Evolutionary conservation across 495 filamentous ascomycete species (phyloP).

Genomic region (Oidiodendron maius): DNA sequence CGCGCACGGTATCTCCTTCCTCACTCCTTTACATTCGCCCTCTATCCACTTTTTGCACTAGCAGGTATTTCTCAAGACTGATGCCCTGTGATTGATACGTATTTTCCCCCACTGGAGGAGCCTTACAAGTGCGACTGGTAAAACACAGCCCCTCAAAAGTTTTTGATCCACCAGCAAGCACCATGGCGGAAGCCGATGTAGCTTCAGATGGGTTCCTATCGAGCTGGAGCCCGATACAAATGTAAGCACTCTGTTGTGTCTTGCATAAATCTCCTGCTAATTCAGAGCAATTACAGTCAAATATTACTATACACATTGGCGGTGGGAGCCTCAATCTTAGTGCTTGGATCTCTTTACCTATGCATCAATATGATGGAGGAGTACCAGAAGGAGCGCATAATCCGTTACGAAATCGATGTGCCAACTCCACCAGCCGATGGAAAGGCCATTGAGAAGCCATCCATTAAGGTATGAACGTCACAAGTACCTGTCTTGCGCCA

Average conservation of each 20-base stretch:
- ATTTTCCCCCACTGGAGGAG: no score
- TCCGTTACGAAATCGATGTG: conserved; percentile 13
- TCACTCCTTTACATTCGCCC: no score
- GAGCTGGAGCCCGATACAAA: background rate
- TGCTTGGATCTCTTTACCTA: background rate
- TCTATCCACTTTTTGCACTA: no score
- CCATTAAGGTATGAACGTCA: conserved; percentile 15
- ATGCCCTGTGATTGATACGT: no score
- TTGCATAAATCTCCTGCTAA: background rate
- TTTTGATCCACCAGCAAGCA: background rate
- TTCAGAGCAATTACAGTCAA: conserved; percentile 1
- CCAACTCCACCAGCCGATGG: conserved; percentile 14
- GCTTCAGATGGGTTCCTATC: background rate
- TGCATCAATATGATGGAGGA: conserved; percentile 11
- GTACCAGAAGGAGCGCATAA: conserved; percentile 12
- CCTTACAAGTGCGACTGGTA: no score
- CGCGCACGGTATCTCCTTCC: no score
- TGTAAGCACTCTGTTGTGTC: conserved; percentile 2
- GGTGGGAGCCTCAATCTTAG: conserved; percentile 5
- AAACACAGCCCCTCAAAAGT: no score
- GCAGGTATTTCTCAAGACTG: no score
- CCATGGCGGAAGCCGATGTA: background rate
- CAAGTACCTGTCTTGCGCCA: background rate
- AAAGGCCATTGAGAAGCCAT: conserved; percentile 17
- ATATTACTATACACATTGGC: conserved; percentile 5